phyloP scores from a whole-genome alignment of 345 rosid species.

The Mallotus nudiflorus region DNA sequence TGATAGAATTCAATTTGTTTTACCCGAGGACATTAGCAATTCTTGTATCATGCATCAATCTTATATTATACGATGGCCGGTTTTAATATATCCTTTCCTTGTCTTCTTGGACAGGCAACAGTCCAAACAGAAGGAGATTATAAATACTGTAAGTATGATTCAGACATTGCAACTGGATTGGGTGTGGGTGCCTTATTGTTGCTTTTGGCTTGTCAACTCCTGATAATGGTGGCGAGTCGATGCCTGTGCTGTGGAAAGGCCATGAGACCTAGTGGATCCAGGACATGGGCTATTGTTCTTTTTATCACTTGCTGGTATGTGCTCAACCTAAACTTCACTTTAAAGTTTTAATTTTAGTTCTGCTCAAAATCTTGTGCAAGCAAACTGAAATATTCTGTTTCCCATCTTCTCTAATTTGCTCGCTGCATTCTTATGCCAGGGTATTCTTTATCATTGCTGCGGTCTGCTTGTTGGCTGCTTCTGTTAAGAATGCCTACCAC shows the following conservation, averaged over 20 bases:
- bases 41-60: neutral
- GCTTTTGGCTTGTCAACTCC: constrained; percentile 65
- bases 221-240: constrained; percentile 62
- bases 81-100: constrained; percentile 1
- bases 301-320: constrained; percentile 80
- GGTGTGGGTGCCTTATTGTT: constrained; percentile 67
- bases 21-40: neutral
- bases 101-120: constrained; percentile 22
- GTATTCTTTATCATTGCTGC: constrained; percentile 83
- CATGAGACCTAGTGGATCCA: constrained; percentile 68
- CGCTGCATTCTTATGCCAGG: constrained; percentile 42
- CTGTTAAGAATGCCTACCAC: constrained; percentile 82
- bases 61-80: neutral
- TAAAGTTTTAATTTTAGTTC: neutral
- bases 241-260: constrained; percentile 88
- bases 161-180: constrained; percentile 74
- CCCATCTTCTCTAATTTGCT: neutral
- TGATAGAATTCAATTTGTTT: neutral
- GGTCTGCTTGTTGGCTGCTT: constrained; percentile 81
- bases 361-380: neutral
- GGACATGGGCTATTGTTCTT: constrained; percentile 73
- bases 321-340: neutral
- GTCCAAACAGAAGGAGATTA: constrained; percentile 13
- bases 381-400: neutral
- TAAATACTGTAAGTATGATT: constrained; percentile 66